A percentile compares a stretch with the other conserved stretches of the same genome.
Conservation (phyloP, 352 stramenopile species). For the Phytophthora melonis region DNA sequence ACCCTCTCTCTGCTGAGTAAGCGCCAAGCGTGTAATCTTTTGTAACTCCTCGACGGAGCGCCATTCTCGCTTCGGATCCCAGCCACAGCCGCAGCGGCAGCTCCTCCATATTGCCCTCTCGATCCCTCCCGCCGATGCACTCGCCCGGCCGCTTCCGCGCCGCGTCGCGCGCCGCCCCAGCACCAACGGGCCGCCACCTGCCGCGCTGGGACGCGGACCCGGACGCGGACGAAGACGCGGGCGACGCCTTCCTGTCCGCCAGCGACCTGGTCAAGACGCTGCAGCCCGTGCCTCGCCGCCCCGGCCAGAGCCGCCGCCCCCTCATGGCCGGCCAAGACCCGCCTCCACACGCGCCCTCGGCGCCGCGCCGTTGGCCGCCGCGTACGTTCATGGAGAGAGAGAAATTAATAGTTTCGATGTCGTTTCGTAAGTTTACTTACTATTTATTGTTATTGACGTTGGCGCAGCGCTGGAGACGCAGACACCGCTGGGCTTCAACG, state of each 20-base stretch:
- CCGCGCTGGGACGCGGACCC: constrained; percentile 24
- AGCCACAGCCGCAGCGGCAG: background rate
- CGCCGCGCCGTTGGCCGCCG: constrained; percentile 10
- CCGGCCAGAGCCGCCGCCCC: constrained; percentile 11
- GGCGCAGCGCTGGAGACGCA: constrained; percentile 30
- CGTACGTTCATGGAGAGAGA: constrained; percentile 13
- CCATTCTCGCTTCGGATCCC: constrained; percentile 1
- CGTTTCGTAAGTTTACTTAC: background rate
- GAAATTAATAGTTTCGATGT: background rate
- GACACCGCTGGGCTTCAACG: constrained; percentile 17
- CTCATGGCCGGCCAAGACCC: constrained; percentile 15
- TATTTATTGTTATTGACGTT: constrained; percentile 1
- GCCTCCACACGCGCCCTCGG: background rate
- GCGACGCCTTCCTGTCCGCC: constrained; percentile 40
- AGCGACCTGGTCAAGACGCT: constrained; percentile 45
- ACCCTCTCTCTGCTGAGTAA: constrained; percentile 14
- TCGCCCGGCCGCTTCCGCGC: constrained; percentile 28
- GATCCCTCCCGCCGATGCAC: constrained; percentile 15
- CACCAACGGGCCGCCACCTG: background rate
- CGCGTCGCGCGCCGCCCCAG: constrained; percentile 7
- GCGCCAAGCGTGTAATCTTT: background rate
- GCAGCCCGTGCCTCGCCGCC: constrained; percentile 31
- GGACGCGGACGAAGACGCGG: constrained; percentile 18
- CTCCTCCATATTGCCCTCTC: constrained; percentile 8
- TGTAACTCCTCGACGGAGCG: background rate